Evolutionary conservation across 2,329 filamentous ascomycete genomes (phyloP).

Genomic region (Cladosporium sp.): DNA sequence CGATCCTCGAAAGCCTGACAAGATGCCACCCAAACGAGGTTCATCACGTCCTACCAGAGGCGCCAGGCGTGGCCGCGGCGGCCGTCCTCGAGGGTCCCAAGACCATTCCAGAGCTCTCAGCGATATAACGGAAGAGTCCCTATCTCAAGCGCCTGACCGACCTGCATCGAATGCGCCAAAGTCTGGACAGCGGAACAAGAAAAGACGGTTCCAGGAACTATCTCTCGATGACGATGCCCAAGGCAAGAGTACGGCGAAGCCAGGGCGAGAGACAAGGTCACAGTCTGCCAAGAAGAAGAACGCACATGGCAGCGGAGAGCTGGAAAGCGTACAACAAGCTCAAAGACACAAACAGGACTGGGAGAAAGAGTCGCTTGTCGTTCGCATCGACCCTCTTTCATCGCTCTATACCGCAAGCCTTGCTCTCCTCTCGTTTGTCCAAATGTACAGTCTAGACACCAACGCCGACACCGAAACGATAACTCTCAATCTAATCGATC

Average conservation of each 20-base stretch:
- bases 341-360: background rate
- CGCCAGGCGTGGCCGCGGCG: background rate
- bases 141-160: background rate
- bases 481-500: conserved; percentile 13
- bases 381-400: background rate
- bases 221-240: background rate
- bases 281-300: background rate
- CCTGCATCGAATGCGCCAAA: background rate
- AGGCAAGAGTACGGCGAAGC: background rate
- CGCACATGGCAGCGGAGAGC: background rate
- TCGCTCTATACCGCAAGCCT: background rate
- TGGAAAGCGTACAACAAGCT: background rate
- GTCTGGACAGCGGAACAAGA: background rate
- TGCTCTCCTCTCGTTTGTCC: conserved; percentile 7
- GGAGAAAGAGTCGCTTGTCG: background rate
- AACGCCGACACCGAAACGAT: conserved; percentile 13
- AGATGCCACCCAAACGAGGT: conserved; percentile 6
- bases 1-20: too few species aligned
- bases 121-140: conserved; percentile 6
- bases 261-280: conserved; percentile 4
- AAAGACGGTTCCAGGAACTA: background rate
- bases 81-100: background rate
- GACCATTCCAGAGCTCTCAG: background rate
- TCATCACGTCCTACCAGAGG: background rate
- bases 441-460: background rate